Conservation (phyloP, 176 grass and related monocot species). For the Oryza brachyantha region DNA sequence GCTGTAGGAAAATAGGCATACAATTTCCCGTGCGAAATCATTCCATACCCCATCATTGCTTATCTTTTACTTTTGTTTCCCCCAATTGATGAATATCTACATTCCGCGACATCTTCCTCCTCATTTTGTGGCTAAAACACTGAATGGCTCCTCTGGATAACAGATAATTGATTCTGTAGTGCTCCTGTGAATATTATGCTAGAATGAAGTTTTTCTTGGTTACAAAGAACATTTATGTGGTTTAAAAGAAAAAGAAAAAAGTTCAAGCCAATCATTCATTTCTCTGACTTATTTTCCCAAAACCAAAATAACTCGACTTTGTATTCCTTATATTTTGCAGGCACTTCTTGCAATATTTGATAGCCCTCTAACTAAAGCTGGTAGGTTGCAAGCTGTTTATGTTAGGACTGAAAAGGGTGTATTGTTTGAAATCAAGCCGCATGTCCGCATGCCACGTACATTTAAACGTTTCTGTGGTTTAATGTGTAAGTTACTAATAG, state of each 20-base stretch:
- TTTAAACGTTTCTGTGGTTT: conserved; percentile 93
- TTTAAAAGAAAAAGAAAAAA: not conserved
- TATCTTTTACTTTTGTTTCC: not conserved
- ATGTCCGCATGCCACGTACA: conserved; percentile 82
- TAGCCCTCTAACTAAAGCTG: conserved; percentile 91
- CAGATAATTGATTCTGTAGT: not conserved
- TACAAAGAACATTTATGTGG: not conserved
- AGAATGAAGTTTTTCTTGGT: not conserved
- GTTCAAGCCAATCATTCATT: not conserved
- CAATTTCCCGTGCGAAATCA: not conserved
- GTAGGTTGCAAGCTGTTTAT: conserved; percentile 90
- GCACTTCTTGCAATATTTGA: conserved; percentile 95
- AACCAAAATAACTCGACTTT: not conserved
- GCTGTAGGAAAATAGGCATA: not conserved
- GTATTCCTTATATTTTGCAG: conserved; percentile 36
- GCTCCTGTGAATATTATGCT: not conserved
- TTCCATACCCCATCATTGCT: not conserved
- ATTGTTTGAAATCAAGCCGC: conserved; percentile 93
- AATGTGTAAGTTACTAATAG: conserved; percentile 66
- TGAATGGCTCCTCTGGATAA: not conserved
- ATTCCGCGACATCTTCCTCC: not conserved
- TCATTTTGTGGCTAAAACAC: not conserved
- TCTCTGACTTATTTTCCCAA: not conserved
- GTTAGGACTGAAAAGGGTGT: conserved; percentile 93
- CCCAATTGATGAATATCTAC: not conserved